phyloP scores from a whole-genome alignment of 2,329 filamentous ascomycete species.

The Fusarium multiceps region DNA sequence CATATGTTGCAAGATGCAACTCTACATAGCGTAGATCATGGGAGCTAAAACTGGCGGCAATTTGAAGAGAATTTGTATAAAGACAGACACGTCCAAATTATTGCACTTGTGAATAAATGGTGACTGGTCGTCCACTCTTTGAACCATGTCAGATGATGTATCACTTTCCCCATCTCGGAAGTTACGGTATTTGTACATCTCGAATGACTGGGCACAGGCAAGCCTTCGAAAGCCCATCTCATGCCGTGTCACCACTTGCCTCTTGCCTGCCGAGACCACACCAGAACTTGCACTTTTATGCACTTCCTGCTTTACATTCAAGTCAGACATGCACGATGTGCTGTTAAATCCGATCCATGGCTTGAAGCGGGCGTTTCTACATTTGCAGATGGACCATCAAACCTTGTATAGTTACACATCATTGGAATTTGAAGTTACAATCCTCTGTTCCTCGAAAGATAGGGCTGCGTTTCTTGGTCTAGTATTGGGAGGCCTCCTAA shows the following conservation, averaged over 20 bases:
- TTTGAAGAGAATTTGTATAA: slow-evolving; percentile 9
- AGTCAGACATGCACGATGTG: slow-evolving; percentile 1
- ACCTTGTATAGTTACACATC: neutral
- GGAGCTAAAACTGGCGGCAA: neutral
- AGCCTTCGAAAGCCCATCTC: neutral
- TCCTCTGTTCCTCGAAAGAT: neutral
- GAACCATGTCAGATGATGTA: neutral
- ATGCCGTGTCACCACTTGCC: neutral
- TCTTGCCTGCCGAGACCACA: neutral
- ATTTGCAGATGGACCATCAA: neutral
- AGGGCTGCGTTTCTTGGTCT: neutral
- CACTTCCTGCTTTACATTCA: neutral
- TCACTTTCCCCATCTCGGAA: neutral
- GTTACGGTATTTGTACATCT: neutral
- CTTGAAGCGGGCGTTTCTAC: neutral
- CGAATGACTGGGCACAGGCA: neutral
- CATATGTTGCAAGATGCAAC: neutral
- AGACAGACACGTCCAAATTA: neutral
- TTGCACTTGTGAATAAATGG: slow-evolving; percentile 2
- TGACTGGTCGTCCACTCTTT: neutral
- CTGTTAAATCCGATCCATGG: neutral
- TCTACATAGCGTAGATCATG: neutral
- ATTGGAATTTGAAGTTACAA: slow-evolving; percentile 16
- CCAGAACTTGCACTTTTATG: neutral
- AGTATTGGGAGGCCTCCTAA: neutral